A percentile compares a stretch with the other conserved stretches of the same genome.
Conservation (phyloP, 257 asterid genomes). For the Solanum pimpinellifolium region DNA sequence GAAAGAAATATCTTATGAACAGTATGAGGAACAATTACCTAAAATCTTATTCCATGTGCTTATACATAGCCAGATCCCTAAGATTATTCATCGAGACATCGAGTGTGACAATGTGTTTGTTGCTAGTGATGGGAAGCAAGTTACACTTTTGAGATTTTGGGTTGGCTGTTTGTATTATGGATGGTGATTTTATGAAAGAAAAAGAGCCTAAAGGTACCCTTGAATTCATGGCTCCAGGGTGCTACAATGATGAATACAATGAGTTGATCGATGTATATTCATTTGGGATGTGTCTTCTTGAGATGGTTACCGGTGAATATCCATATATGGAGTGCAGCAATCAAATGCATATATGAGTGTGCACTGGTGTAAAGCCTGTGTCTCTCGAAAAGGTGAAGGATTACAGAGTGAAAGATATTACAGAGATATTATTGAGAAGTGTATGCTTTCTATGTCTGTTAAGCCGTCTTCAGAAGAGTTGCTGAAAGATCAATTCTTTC, state of each 20-base stretch:
- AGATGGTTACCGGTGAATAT: no score
- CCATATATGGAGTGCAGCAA: no score
- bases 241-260: no score
- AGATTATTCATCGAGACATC: no score
- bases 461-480: not conserved
- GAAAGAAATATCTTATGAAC: no score
- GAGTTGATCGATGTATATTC: no score
- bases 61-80: no score
- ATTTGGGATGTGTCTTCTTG: no score
- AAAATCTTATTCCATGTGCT: no score
- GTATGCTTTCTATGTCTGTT: not conserved
- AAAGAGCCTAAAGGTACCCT: conserved; percentile 1
- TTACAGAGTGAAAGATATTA: not conserved
- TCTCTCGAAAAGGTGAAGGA: not conserved
- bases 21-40: no score
- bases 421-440: not conserved
- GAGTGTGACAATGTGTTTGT: conserved; percentile 20
- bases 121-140: not conserved
- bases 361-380: not conserved
- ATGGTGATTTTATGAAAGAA: not conserved
- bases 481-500: not conserved
- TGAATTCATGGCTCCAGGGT: no score
- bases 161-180: not conserved
- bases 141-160: conserved; percentile 25
- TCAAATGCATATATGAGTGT: not conserved